Base-by-base conservation (phyloP, 1,284 basidiomycete genomes). In the Malassezia obtusa region DNA sequence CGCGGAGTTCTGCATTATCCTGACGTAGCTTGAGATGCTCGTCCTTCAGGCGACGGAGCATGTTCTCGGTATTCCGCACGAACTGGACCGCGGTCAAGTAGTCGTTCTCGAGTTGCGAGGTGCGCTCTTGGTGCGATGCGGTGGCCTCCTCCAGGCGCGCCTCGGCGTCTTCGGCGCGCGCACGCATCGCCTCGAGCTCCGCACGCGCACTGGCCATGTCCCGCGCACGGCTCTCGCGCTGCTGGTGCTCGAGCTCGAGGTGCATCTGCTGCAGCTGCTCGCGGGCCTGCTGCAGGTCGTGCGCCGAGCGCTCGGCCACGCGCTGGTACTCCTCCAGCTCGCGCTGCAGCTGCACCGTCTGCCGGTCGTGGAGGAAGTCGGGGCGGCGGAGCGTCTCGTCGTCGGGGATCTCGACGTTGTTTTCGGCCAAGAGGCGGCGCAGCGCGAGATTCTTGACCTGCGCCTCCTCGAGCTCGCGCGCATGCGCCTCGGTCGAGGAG, bases 11-110 rank as follows among this genome's bases (percentile, higher is more conserved):
- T 28, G 67, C 65, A 56, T 73, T 73, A 57, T 71, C 70, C 25
- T 61, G 63, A 56, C 71, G 68, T 60, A 65, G 61, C 59, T 65
- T 68, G 39, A 64, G 64, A 44, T 68, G 74, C 73, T 71, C 71
- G 75, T 77, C 79, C 75, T 91, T 90, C 86, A 98, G 91, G 64
- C 87, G 83, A 62, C 90, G 84, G 79, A 96, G 86, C 84, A 98
- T 92, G 78, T 95, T 96, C 76, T 99, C 94, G 0, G 91, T 96
- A 49, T 90, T 89, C 80, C 89, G 91, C 70, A 73, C 71, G 40
- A 69, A 73, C 49, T 87, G 85, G 58, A 91, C 87, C 21, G 88
- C 89, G 40, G 89, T 80, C 71, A 92, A 87, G 75, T 96, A 95
- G 74, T 96, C 91, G 62, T 88, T 84, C 76, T 96, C 90, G 75